These are phyloP conservation scores for Tubosaeta sp. DNA, from an alignment of 768 basidiomycete genomes.

Conservation along the genomic window DNA sequence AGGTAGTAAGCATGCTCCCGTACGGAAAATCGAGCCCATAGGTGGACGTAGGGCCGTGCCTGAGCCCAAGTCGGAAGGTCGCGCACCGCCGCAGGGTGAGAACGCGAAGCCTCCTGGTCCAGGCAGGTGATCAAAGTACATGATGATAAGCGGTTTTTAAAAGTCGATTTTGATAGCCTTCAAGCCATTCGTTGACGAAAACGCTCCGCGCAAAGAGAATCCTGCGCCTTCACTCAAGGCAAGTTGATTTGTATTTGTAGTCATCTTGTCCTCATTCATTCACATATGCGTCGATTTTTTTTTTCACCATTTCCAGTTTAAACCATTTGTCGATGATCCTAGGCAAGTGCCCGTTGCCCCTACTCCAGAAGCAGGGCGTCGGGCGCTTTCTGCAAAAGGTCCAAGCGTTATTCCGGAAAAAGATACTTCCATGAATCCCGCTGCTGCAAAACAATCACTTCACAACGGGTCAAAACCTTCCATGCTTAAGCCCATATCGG, in stretches of 20 bases:
- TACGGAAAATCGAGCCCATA: constrained; percentile 62
- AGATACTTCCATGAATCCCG: constrained; percentile 14
- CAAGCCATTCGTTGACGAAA: constrained; percentile 68
- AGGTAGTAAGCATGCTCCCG: constrained; percentile 71
- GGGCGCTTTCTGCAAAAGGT: constrained; percentile 53
- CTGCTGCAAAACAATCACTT: constrained; percentile 25
- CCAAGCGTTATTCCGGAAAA: constrained; percentile 16
- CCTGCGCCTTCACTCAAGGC: constrained; percentile 27
- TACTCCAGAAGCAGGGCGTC: constrained; percentile 31
- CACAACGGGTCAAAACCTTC: constrained; percentile 16
- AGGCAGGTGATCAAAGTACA: constrained; percentile 24
- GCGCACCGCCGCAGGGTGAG: constrained; percentile 28
- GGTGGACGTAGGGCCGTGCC: constrained; percentile 25
- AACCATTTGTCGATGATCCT: constrained; percentile 58
- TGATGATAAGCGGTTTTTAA: constrained; percentile 16
- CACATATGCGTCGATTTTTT: background rate
- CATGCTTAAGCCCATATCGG: constrained; percentile 33
- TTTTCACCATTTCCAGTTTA: constrained; percentile 44
- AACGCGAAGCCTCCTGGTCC: constrained; percentile 33
- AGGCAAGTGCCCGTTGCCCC: constrained; percentile 38
- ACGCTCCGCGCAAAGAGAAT: constrained; percentile 43
- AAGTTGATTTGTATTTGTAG: background rate
- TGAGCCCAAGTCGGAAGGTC: constrained; percentile 33
- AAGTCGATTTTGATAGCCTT: constrained; percentile 33
- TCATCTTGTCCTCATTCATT: constrained; percentile 6